phyloP scores from a whole-genome alignment of 2,329 filamentous ascomycete genomes.

The Diaporthe sp. region DNA sequence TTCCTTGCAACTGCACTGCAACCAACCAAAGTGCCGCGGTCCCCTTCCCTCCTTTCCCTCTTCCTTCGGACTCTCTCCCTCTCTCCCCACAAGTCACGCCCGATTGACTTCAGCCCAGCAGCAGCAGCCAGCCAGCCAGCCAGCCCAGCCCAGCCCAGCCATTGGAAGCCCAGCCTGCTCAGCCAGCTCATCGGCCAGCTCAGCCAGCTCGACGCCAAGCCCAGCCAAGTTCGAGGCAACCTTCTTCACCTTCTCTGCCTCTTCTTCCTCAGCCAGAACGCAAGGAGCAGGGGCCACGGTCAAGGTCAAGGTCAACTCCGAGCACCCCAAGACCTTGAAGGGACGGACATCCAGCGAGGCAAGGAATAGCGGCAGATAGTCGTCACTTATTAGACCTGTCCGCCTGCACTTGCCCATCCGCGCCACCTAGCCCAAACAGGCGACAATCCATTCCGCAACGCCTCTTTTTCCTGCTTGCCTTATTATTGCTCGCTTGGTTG shows the following conservation, averaged over 20 bases:
- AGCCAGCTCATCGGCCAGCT: conserved; percentile 22
- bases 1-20: conserved; percentile 18
- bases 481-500: background rate
- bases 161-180: conserved; percentile 24
- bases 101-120: conserved; percentile 34
- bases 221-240: conserved; percentile 9
- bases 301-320: conserved; percentile 15
- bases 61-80: background rate
- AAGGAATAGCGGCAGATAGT: conserved; percentile 34
- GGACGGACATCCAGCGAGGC: conserved; percentile 12
- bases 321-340: conserved; percentile 10
- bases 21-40: conserved; percentile 26
- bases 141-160: conserved; percentile 30
- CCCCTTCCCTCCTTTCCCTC: conserved; percentile 16
- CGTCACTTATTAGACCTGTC: conserved; percentile 28
- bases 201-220: conserved; percentile 19
- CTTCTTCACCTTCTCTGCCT: background rate
- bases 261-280: background rate
- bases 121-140: conserved; percentile 7
- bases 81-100: conserved; percentile 5
- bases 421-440: conserved; percentile 4
- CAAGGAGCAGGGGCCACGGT: conserved; percentile 17
- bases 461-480: conserved; percentile 1
- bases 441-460: background rate
- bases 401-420: conserved; percentile 25